Evolutionary conservation across 1,284 basidiomycete genomes (phyloP), one percentile per base, ranked within the genome.

Genomic region (Ceratobasidium sp.): DNA sequence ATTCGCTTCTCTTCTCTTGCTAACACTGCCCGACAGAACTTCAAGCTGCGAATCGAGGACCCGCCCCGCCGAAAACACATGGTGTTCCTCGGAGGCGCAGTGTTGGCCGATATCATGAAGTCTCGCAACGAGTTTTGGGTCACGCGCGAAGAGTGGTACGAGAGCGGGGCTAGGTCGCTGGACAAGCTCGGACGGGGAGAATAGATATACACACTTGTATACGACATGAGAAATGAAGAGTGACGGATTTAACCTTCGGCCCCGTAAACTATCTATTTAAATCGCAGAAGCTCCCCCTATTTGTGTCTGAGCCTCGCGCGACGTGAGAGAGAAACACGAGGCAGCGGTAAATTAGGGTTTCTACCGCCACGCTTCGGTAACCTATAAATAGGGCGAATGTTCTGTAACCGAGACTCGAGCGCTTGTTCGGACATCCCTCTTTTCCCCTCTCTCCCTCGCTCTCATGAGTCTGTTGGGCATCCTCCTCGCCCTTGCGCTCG

Each of bases 91-190:
- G 97, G 97, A 45, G 97, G 97, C 69, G 97, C 94, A 2, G 94
- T 97, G 3, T 84, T 97, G 28, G 96, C 96, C 3, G 96, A 99
- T 81, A 98, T 99, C 82, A 98, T 99, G 97, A 98, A 97, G 84
- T 87, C 86, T 79, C 87, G 94, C 46, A 89, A 95, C 78, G 92
- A 94, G 78, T 98, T 98, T 85, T 98, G 97, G 96, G 91, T 97
- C 80, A 88, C 93, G 69, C 86, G 91, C 75, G 92, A 93, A 77
- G 95, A 97, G 81, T 97, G 95, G 94, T 90, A 91, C 76, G 96
- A 98, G 82, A 89, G 96, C 81, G 96, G 96, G 21, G 82, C 86
- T 9, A 84, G 87, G 53, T 85, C 94, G 34, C 80, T 97, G 77
- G 95, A 96, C 78, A 97, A 97, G 82, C 87, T 97, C 52, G 87